A percentile compares a stretch with the other conserved stretches of the same genome.
phyloP scores from a whole-genome alignment of 352 stramenopile species.

The Aphanomyces astaci region DNA sequence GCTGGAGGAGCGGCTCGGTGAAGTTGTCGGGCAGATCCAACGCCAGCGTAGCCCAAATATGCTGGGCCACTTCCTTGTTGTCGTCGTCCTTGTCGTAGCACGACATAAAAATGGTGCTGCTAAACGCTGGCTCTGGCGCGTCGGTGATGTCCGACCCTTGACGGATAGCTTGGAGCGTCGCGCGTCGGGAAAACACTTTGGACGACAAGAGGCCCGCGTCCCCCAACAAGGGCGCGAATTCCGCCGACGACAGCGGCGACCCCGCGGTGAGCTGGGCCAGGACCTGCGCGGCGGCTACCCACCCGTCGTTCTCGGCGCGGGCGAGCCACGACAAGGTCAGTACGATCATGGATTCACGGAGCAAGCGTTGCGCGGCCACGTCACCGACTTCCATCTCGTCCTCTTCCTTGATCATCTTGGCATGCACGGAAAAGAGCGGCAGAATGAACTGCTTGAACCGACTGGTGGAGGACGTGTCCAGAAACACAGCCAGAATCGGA shows the following conservation, averaged over 20 bases:
- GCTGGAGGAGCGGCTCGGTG: slow-evolving; percentile 47
- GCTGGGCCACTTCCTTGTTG: slow-evolving; percentile 49
- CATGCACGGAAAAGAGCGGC: slow-evolving; percentile 68
- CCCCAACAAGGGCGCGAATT: slow-evolving; percentile 65
- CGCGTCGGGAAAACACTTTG: slow-evolving; percentile 41
- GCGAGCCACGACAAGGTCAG: slow-evolving; percentile 53
- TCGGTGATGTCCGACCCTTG: slow-evolving; percentile 44
- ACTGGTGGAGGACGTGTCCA: slow-evolving; percentile 41
- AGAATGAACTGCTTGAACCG: slow-evolving; percentile 57
- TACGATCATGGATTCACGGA: slow-evolving; percentile 70
- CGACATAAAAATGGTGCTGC: slow-evolving; percentile 51
- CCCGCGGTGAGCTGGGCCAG: slow-evolving; percentile 52
- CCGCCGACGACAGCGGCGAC: slow-evolving; percentile 39
- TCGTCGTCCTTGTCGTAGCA: slow-evolving; percentile 56
- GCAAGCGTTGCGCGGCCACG: slow-evolving; percentile 54
- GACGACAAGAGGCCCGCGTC: slow-evolving; percentile 63
- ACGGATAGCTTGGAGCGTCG: slow-evolving; percentile 51
- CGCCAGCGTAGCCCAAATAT: slow-evolving; percentile 53
- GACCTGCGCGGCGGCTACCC: slow-evolving; percentile 45
- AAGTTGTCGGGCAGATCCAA: slow-evolving; percentile 49
- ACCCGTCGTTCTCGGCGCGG: slow-evolving; percentile 45
- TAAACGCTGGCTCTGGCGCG: slow-evolving; percentile 35
- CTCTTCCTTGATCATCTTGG: slow-evolving; percentile 79
- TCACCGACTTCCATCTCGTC: slow-evolving; percentile 85
- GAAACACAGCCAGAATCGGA: slow-evolving; percentile 51